phyloP scores from a whole-genome alignment of 805 yeast genomes.

The Ogataea chonburiensis region DNA sequence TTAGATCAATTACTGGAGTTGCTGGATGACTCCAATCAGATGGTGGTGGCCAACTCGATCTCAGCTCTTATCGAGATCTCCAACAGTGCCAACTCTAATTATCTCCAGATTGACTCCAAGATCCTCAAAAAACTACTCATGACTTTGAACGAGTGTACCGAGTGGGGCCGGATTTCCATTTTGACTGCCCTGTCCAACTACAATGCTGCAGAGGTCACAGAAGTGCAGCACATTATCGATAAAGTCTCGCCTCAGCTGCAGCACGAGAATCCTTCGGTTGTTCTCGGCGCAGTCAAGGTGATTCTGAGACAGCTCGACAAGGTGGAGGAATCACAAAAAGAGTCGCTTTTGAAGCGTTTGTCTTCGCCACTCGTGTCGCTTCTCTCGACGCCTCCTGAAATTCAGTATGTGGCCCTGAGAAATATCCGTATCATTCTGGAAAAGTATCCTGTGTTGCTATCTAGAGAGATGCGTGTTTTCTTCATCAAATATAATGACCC shows the following conservation, averaged over 20 bases:
- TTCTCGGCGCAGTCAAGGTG: slow-evolving; percentile 78
- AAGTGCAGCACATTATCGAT: slow-evolving; percentile 83
- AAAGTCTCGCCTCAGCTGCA: slow-evolving; percentile 92
- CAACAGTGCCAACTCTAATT: slow-evolving; percentile 29
- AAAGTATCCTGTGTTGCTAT: slow-evolving; percentile 76
- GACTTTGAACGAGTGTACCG: slow-evolving; percentile 95
- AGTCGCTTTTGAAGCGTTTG: slow-evolving; percentile 60
- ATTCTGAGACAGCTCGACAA: slow-evolving; percentile 65
- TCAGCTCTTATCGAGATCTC: slow-evolving; percentile 79
- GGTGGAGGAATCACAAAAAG: slow-evolving; percentile 38
- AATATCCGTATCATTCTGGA: slow-evolving; percentile 88
- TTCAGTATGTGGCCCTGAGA: slow-evolving; percentile 89
- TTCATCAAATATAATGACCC: slow-evolving; percentile 88
- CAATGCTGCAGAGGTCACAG: slow-evolving; percentile 51
- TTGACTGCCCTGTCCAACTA: slow-evolving; percentile 79
- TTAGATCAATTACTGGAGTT: slow-evolving; percentile 63
- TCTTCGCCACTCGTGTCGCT: slow-evolving; percentile 85
- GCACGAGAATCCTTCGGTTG: slow-evolving; percentile 96
- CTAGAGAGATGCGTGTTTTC: slow-evolving; percentile 82
- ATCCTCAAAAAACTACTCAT: slow-evolving; percentile 62
- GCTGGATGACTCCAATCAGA: slow-evolving; percentile 86
- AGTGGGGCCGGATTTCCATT: slow-evolving; percentile 96
- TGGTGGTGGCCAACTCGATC: slow-evolving; percentile 95
- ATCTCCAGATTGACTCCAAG: slow-evolving; percentile 39
- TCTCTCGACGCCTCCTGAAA: slow-evolving; percentile 87